Conservation (phyloP, 192 early-diverging fungal species). For the Powellomyces hirtus region DNA sequence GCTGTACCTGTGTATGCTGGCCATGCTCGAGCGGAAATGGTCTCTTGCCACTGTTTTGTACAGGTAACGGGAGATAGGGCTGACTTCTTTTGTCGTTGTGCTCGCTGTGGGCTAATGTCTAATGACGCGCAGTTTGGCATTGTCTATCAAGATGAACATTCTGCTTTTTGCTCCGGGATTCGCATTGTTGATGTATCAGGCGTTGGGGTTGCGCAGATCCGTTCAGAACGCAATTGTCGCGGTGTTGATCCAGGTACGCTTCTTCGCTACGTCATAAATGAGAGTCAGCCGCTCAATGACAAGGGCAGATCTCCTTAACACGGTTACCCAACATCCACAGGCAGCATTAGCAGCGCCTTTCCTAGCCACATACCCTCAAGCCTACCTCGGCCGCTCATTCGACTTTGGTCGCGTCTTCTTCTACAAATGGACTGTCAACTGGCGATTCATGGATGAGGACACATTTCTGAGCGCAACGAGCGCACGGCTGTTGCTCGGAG, state of each 20-base stretch:
- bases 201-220: conserved; percentile 38
- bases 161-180: conserved; percentile 87
- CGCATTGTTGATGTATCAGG: conserved; percentile 64
- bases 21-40: conserved; percentile 57
- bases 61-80: conserved; percentile 64
- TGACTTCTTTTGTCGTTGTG: too few species aligned
- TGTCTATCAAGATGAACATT: conserved; percentile 96
- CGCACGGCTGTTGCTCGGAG: conserved; percentile 54
- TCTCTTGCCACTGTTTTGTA: conserved; percentile 55
- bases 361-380: conserved; percentile 46
- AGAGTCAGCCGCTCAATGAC: too few species aligned
- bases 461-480: conserved; percentile 65
- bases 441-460: conserved; percentile 75
- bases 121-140: conserved; percentile 74
- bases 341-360: conserved; percentile 64
- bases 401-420: conserved; percentile 84
- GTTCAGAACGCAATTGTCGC: conserved; percentile 39
- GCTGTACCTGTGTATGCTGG: conserved; percentile 66
- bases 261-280: too few species aligned
- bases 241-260: conserved; percentile 32
- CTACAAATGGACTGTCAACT: conserved; percentile 96
- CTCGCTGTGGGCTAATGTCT: too few species aligned
- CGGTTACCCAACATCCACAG: too few species aligned
- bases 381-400: conserved; percentile 78
- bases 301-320: too few species aligned